These are phyloP conservation scores for Tetrastigma voinierianum DNA, from an alignment of 164 flowering plant genomes.

Conservation along the genomic window DNA sequence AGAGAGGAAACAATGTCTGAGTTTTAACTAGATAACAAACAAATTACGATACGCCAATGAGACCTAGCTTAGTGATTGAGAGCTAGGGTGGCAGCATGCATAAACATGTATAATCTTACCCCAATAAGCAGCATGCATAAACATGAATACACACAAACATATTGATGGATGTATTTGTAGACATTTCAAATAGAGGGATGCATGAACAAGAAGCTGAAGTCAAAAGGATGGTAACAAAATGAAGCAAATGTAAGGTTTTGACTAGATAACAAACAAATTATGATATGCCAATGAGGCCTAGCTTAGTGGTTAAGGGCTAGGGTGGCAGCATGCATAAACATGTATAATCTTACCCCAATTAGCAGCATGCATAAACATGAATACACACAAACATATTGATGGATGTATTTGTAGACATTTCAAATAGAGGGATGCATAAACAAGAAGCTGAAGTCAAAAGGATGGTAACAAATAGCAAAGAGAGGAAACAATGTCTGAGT, in stretches of 20 bases:
- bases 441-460: conserved; percentile 1
- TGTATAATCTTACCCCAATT: background rate
- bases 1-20: background rate
- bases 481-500: background rate
- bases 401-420: background rate
- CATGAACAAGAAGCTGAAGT: background rate
- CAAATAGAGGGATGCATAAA: background rate
- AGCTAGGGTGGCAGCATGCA: too few relatives aligned
- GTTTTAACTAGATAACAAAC: background rate
- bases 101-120: too few relatives aligned
- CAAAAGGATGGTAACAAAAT: background rate
- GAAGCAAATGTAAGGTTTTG: too few relatives aligned
- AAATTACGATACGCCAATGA: too few relatives aligned
- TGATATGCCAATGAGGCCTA: too few relatives aligned
- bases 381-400: background rate
- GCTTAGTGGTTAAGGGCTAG: too few relatives aligned
- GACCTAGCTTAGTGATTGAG: too few relatives aligned
- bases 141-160: background rate
- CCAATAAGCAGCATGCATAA: too few relatives aligned
- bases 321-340: conserved; percentile 1
- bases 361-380: background rate
- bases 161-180: background rate
- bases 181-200: background rate
- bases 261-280: too few relatives aligned
- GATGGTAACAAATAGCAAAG: background rate